A percentile compares a stretch with the other conserved stretches of the same genome.
phyloP scores from a whole-genome alignment of 208 protist genomes.

The Strigomonas culicis region DNA sequence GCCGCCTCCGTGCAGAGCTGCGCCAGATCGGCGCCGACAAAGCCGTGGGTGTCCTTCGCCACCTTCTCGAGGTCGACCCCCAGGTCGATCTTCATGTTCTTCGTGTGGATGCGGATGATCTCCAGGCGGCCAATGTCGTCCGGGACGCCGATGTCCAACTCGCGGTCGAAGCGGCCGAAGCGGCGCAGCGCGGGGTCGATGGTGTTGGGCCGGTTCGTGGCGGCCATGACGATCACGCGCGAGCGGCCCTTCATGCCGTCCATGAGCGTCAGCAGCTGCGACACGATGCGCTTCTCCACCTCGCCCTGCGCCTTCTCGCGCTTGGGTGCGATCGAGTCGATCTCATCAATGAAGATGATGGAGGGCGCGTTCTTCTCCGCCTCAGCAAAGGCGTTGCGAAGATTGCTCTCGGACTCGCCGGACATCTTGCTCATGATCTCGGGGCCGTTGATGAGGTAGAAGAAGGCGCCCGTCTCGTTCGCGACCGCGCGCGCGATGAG shows the following conservation, averaged over 20 bases:
- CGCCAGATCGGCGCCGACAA: slow-evolving; percentile 99
- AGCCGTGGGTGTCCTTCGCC: slow-evolving; percentile 98
- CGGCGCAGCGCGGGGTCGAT: slow-evolving; percentile 99
- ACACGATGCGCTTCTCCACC: slow-evolving; percentile 99
- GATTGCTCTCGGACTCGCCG: slow-evolving; percentile 99
- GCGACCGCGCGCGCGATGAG: slow-evolving; percentile 99
- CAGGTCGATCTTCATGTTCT: slow-evolving; percentile 99
- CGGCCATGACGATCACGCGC: slow-evolving; percentile 99
- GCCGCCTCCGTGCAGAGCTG: slow-evolving; percentile 99
- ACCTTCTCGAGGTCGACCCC: slow-evolving; percentile 98
- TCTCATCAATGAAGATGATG: slow-evolving; percentile 99
- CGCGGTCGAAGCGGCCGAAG: slow-evolving; percentile 99
- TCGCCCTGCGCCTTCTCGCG: slow-evolving; percentile 99
- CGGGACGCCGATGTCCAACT: slow-evolving; percentile 99
- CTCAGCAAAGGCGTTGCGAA: slow-evolving; percentile 99
- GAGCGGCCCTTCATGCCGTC: slow-evolving; percentile 99
- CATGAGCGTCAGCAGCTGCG: slow-evolving; percentile 99
- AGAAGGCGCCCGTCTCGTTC: slow-evolving; percentile 99
- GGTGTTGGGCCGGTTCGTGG: slow-evolving; percentile 99
- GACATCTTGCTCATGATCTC: slow-evolving; percentile 99
- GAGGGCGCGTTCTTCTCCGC: slow-evolving; percentile 99
- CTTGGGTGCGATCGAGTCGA: slow-evolving; percentile 99
- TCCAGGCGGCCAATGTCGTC: slow-evolving; percentile 99
- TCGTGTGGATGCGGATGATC: slow-evolving; percentile 99
- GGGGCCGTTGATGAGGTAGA: slow-evolving; percentile 99